Base-by-base conservation (phyloP, 2,329 filamentous ascomycete genomes). In the Aspergillus oerlinghausenensis region DNA sequence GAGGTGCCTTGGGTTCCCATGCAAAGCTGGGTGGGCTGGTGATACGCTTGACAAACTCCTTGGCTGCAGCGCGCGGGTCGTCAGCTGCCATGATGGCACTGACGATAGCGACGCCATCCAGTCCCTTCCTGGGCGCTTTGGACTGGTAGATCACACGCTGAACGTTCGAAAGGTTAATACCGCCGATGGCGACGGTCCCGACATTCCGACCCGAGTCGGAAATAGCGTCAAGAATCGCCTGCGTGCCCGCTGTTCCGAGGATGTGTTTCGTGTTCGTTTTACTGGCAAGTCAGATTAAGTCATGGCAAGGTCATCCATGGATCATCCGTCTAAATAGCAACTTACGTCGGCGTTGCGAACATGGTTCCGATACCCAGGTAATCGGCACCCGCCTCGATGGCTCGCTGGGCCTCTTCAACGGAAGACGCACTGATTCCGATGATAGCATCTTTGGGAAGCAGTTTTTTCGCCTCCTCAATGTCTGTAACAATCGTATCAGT, bases 351-450 rank as follows among this genome's bases (percentile, higher is more conserved):
- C 0, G 93, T 97, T 17, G 92, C 84, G 75, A 89, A 97, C 61
- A 97, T 85, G 1, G 93, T 94, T 26, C 94, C 93, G 50, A 97
- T 86, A 19, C 93, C 94, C 4, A 97, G 80, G 73, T 97, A 97
- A 72, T 94, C 86, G 28, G 92, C 92, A n/a, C 91, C 91, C 51
- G 82, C 83, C 51, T 82, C 77, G 57, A 89, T 88, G 0, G 92
- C 93, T 54, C 75, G 78, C 50, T 86, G 73, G 3, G 91, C 90
- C 76, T 97, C 89, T 6, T 86, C 82, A 23, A 85, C 71, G 4
- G 84, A 89, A 56, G 86, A 88, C n/a, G 89, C 89, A 6, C 90
- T 96, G 35, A 95, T 89, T 23, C 94, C 93, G 60, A 97, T 92
- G 66, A 96, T 93, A 52, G 90, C 88, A 62, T 87, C 79, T 1